Percentiles rank a stretch among this genome's conserved stretches.
Evolutionary conservation across 148 eudicot species (phyloP).

Genomic region (Hydrangea macrophylla): DNA sequence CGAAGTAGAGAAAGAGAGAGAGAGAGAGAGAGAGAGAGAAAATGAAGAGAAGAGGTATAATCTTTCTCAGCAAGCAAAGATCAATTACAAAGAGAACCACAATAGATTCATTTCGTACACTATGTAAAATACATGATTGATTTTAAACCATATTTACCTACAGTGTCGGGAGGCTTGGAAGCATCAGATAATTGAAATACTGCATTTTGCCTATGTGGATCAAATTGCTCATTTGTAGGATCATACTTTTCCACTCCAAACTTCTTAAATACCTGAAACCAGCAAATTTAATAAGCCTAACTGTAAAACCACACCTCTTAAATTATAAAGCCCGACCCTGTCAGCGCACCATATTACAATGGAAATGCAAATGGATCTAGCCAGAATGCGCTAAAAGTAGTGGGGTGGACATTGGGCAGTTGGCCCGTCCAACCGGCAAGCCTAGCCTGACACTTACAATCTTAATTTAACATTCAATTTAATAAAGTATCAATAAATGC

Average conservation of each 20-base stretch:
- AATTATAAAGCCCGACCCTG: background rate
- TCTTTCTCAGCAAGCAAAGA: too few species aligned
- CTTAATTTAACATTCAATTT: background rate
- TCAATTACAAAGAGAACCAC: too few species aligned
- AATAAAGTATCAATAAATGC: too few species aligned
- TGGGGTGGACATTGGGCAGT: background rate
- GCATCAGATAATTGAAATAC: slow-evolving; percentile 78
- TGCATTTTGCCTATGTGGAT: slow-evolving; percentile 79
- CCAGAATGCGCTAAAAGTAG: background rate
- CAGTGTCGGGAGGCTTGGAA: slow-evolving; percentile 58
- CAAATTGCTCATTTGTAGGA: slow-evolving; percentile 65
- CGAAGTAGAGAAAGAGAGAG: too few species aligned
- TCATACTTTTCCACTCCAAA: slow-evolving; percentile 66
- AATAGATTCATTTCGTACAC: background rate
- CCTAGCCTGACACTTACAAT: background rate
- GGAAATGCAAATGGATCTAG: background rate
- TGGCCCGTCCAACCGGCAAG: background rate
- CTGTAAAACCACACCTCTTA: background rate
- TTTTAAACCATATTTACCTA: slow-evolving; percentile 39
- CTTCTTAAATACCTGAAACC: slow-evolving; percentile 61
- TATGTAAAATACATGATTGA: background rate
- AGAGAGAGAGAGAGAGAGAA: too few species aligned
- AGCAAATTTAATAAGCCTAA: background rate
- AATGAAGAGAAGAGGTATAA: too few species aligned
- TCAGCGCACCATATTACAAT: background rate